Evolutionary conservation across 2,329 filamentous ascomycete genomes (phyloP).

Genomic region (Aspergillus aculeatinus): DNA sequence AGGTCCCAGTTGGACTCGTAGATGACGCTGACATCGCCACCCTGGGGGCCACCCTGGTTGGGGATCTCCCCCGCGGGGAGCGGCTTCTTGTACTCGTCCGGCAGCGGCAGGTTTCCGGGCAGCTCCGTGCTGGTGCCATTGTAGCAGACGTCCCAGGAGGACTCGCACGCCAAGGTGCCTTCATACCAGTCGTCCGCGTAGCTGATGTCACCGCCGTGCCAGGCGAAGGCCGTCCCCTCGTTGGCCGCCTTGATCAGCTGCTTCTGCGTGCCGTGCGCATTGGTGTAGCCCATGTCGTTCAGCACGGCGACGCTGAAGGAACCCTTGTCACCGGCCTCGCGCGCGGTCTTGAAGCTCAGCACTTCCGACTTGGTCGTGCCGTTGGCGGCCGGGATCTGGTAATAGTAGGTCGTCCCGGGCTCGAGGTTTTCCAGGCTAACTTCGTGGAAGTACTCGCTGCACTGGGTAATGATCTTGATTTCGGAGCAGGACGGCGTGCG

Average conservation of each 20-base stretch:
- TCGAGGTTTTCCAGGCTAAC: constrained; percentile 46
- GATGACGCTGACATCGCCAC: constrained; percentile 51
- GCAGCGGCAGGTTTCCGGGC: constrained; percentile 35
- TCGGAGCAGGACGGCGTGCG: constrained; percentile 53
- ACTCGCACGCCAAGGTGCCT: constrained; percentile 51
- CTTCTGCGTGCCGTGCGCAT: constrained; percentile 50
- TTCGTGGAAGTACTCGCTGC: constrained; percentile 54
- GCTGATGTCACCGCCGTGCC: constrained; percentile 54
- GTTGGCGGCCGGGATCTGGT: constrained; percentile 51
- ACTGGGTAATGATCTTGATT: constrained; percentile 48
- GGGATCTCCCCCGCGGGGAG: constrained; percentile 47
- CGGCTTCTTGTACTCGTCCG: constrained; percentile 46
- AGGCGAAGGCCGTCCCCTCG: constrained; percentile 52
- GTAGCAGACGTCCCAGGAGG: constrained; percentile 53
- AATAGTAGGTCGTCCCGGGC: constrained; percentile 52
- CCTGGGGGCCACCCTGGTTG: constrained; percentile 48
- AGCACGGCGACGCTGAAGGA: constrained; percentile 50
- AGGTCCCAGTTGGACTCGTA: constrained; percentile 56
- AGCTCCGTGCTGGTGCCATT: constrained; percentile 48
- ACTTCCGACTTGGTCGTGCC: constrained; percentile 51
- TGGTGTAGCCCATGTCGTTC: constrained; percentile 57
- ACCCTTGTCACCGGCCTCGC: constrained; percentile 42
- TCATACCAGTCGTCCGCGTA: constrained; percentile 55
- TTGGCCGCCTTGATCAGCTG: constrained; percentile 43
- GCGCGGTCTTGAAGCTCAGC: constrained; percentile 50